phyloP scores from a whole-genome alignment of 306 rosid species.

The Rosa lucieae region DNA sequence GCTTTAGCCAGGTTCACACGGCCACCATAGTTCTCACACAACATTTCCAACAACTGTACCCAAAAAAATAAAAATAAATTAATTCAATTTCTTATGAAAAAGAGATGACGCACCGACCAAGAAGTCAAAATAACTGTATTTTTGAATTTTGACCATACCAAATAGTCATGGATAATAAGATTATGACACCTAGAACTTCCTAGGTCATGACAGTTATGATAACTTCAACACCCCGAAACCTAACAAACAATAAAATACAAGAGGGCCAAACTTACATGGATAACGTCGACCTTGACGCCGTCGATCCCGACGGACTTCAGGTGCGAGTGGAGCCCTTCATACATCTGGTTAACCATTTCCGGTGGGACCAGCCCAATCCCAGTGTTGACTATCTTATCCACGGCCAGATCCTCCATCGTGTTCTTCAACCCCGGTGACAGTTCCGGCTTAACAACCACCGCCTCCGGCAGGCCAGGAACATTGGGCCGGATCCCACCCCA shows the following conservation, averaged over 20 bases:
- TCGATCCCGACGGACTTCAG: slow-evolving; percentile 71
- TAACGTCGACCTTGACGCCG: slow-evolving; percentile 93
- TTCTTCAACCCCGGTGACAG: slow-evolving; percentile 54
- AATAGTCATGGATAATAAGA: not conserved
- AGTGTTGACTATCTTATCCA: slow-evolving; percentile 70
- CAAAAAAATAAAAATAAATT: not conserved
- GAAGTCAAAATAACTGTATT: slow-evolving; percentile 15
- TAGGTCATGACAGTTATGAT: not conserved
- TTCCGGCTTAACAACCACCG: slow-evolving; percentile 44
- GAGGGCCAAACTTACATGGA: slow-evolving; percentile 59
- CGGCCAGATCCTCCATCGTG: slow-evolving; percentile 92
- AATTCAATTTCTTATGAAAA: not conserved
- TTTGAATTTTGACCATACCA: not conserved
- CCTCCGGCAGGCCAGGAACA: slow-evolving; percentile 56
- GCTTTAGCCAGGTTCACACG: slow-evolving; percentile 89
- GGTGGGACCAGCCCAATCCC: slow-evolving; percentile 82
- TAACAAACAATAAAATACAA: not conserved
- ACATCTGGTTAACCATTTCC: slow-evolving; percentile 58
- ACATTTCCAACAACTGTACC: slow-evolving; percentile 71
- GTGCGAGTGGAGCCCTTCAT: slow-evolving; percentile 75
- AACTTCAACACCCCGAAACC: not conserved
- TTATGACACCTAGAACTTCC: not conserved
- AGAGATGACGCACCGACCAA: slow-evolving; percentile 45
- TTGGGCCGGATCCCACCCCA: slow-evolving; percentile 92
- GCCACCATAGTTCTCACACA: slow-evolving; percentile 87